Base-by-base conservation (phyloP, 148 eudicot genomes). In the Arctostaphylos glauca region DNA sequence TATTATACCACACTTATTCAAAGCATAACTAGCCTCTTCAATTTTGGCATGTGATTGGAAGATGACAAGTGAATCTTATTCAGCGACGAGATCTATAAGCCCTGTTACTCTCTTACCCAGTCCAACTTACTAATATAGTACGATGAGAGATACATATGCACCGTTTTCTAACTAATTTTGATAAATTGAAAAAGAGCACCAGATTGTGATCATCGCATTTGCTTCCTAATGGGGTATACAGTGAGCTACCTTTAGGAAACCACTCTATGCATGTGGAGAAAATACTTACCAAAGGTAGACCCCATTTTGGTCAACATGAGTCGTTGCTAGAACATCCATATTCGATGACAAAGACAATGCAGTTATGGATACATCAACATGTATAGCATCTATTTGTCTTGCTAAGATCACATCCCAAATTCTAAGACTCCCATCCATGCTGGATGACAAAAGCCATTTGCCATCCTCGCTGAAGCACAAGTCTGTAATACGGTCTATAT, bases 351-450 rank as follows among this genome's bases (percentile, higher is more conserved):
- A 85, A 85, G 99, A 92, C 78, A 97, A 86, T 44, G 99, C 97
- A 68, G 99, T 91, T 47, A 97, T 88, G 73, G 95, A 89, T 74
- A 92, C 91, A 85, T 93, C 97, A 82, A 94, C 97, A 78, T 88
- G 93, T 48, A 95, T 79, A 44, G 98, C 99, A 81, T 97, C 99
- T 79, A 97, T 93, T 87, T 97, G 99, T 84, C 94, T 91, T 50
- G 94, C 98, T 78, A 97, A 86, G 49, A 97, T 90, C 80, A 97
- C 92, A 89, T 97, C 99, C 99, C 99, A 94, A 48, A 97, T 90
- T 85, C 98, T 91, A 68, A 97, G 90, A 71, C 92, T 97, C 84
- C 98, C 96, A 89, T 97, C 99, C 99, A 97, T 97, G 90, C 99
- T 94, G 75, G 96, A 93, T 5, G 98, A 91, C 83, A 97, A 79